Percentiles rank a stretch among this genome's conserved stretches.
These are phyloP conservation scores for Penicillium maclennaniae DNA, from an alignment of 495 filamentous ascomycete species.

Conservation along the genomic window DNA sequence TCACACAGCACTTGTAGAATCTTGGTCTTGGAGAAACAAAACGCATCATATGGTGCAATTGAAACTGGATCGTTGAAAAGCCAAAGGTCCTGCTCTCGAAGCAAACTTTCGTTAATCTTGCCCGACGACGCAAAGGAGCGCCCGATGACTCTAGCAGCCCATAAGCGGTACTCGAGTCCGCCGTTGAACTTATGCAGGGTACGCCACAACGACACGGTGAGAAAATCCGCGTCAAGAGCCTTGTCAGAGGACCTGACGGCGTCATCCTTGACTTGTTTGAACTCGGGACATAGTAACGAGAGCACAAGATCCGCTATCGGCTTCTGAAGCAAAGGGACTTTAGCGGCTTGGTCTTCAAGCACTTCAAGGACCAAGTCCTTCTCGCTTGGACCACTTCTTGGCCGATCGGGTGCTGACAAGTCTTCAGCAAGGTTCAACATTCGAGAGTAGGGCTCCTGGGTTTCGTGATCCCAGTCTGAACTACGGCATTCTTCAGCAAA, in stretches of 20 bases:
- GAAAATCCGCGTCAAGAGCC: constrained; percentile 56
- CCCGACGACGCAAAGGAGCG: constrained; percentile 77
- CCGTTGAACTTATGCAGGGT: constrained; percentile 60
- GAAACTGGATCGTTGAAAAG: constrained; percentile 17
- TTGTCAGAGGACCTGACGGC: constrained; percentile 58
- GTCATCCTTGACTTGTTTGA: constrained; percentile 53
- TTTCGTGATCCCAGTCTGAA: constrained; percentile 40
- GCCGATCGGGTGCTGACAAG: constrained; percentile 55
- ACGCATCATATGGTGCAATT: constrained; percentile 7
- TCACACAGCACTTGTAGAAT: constrained; percentile 64
- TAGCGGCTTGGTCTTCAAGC: constrained; percentile 63
- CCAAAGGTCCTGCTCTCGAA: constrained; percentile 38
- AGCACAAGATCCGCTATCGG: constrained; percentile 67
- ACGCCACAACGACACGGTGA: constrained; percentile 65
- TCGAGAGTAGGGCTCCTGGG: constrained; percentile 54
- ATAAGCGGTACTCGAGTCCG: constrained; percentile 68
- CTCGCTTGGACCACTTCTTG: constrained; percentile 58
- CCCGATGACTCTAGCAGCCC: constrained; percentile 81
- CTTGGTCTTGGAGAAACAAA: constrained; percentile 40
- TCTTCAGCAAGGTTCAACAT: constrained; percentile 61
- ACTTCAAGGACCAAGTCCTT: constrained; percentile 70
- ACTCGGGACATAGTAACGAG: constrained; percentile 68
- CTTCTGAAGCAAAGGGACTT: constrained; percentile 59
- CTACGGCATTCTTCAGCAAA: constrained; percentile 58
- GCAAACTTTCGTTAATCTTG: constrained; percentile 43